Conservation (phyloP, 2,329 filamentous ascomycete genomes). For the Pseudodiploospora longispora region DNA sequence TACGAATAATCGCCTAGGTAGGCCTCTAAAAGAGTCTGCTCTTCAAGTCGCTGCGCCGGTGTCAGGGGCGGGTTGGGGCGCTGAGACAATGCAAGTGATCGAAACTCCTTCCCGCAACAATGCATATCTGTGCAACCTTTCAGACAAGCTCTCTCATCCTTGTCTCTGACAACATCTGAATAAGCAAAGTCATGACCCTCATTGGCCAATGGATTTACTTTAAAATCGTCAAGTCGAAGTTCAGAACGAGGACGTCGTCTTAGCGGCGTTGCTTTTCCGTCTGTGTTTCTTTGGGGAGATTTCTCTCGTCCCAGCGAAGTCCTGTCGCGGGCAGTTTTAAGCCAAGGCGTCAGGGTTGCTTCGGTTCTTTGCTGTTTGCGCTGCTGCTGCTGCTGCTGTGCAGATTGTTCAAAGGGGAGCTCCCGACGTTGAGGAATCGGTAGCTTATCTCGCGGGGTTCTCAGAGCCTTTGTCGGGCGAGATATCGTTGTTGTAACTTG, state of each 20-base stretch:
- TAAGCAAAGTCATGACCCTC: conserved; percentile 66
- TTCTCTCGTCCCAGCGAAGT: conserved; percentile 12
- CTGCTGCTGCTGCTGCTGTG: conserved; percentile 3
- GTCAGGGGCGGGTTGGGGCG: conserved; percentile 32
- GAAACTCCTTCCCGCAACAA: conserved; percentile 70
- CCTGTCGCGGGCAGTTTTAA: conserved; percentile 7
- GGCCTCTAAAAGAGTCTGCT: conserved; percentile 44
- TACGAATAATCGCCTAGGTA: conserved; percentile 53
- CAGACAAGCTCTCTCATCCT: conserved; percentile 59
- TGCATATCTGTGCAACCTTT: conserved; percentile 65
- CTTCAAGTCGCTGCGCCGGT: conserved; percentile 28
- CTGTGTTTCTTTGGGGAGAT: conserved; percentile 1
- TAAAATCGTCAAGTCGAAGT: conserved; percentile 67
- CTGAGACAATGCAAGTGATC: conserved; percentile 52
- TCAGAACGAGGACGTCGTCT: conserved; percentile 49
- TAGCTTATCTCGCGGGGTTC: conserved; percentile 13
- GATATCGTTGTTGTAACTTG: conserved; percentile 9
- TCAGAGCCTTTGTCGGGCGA: conserved; percentile 13
- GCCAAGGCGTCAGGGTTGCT: conserved; percentile 4
- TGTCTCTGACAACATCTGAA: conserved; percentile 64
- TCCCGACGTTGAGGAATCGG: conserved; percentile 32
- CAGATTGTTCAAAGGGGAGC: conserved; percentile 30
- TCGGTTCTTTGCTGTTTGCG: neutral
- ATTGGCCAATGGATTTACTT: conserved; percentile 66
- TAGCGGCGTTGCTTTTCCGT: conserved; percentile 27